Percentiles rank a stretch among this genome's conserved stretches.
Evolutionary conservation across 306 rosid species (phyloP).

Genomic region (Vachellia collinsii): DNA sequence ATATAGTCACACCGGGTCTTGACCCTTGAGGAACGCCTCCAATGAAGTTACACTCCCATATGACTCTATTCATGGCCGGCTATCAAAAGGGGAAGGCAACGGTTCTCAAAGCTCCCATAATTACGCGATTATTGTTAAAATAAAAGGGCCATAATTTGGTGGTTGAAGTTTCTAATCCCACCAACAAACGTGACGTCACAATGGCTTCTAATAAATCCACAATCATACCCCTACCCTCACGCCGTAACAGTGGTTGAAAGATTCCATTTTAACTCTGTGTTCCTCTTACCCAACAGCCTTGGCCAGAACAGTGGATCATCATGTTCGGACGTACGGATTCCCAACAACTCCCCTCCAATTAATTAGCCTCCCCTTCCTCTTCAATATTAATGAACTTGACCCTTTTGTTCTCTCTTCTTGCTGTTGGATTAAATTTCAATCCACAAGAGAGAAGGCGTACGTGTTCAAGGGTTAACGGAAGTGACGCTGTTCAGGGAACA

Average conservation of each 20-base stretch:
- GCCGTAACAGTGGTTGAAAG: slow-evolving; percentile 31
- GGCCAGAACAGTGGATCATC: neutral
- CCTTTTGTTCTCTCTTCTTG: neutral
- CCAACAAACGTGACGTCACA: slow-evolving; percentile 33
- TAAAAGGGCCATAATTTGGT: slow-evolving; percentile 32
- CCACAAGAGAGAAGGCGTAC: slow-evolving; percentile 36
- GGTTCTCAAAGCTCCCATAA: slow-evolving; percentile 30
- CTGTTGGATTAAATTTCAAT: neutral
- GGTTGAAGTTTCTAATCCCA: slow-evolving; percentile 37
- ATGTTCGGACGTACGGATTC: slow-evolving; percentile 25
- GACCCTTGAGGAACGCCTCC: neutral
- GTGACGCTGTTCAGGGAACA: slow-evolving; percentile 35
- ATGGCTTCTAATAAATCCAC: slow-evolving; percentile 21
- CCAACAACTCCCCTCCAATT: slow-evolving; percentile 41
- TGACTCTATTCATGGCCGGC: neutral
- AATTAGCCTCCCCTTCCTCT: slow-evolving; percentile 45
- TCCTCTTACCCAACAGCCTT: slow-evolving; percentile 27
- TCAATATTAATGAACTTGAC: slow-evolving; percentile 21
- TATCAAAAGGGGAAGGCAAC: neutral
- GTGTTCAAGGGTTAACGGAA: slow-evolving; percentile 8
- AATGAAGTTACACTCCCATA: neutral
- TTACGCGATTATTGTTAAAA: slow-evolving; percentile 13
- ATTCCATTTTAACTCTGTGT: slow-evolving; percentile 19
- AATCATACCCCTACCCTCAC: slow-evolving; percentile 14
- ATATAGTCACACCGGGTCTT: neutral